phyloP scores from a whole-genome alignment of 352 stramenopile species.

The Thalassiosira mediterranea region DNA sequence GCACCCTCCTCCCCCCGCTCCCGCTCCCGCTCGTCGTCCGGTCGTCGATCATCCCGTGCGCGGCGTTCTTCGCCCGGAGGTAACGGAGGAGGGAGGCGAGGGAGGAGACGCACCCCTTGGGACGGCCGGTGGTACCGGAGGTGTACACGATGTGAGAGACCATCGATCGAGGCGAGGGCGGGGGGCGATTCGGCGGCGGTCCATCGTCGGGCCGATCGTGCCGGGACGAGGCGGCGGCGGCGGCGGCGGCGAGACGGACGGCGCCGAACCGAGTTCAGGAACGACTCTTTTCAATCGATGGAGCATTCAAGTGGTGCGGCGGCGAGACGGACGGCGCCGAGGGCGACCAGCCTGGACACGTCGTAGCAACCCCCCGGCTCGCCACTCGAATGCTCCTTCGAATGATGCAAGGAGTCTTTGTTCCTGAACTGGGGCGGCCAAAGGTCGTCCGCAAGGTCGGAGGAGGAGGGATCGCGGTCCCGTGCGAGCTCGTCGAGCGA shows the following conservation, averaged over 20 bases:
- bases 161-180: conserved; percentile 7
- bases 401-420: no score
- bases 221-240: no score
- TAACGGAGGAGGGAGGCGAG: conserved; percentile 67
- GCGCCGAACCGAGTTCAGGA: no score
- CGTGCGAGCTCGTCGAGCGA: no score
- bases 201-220: no score
- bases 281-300: conserved; percentile 6
- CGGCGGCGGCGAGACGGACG: no score
- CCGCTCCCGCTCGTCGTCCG: neutral
- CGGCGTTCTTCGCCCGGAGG: conserved; percentile 70
- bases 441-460: no score
- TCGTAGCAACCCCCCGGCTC: no score
- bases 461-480: no score
- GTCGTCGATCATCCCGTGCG: conserved; percentile 49
- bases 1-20: neutral
- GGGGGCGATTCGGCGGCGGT: neutral
- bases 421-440: no score
- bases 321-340: neutral
- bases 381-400: no score
- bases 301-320: neutral
- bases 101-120: conserved; percentile 79
- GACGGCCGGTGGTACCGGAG: conserved; percentile 68
- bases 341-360: conserved; percentile 32
- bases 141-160: conserved; percentile 81